Evolutionary conservation across 164 flowering plant genomes (phyloP).

Genomic region (Vitis rupestris): DNA sequence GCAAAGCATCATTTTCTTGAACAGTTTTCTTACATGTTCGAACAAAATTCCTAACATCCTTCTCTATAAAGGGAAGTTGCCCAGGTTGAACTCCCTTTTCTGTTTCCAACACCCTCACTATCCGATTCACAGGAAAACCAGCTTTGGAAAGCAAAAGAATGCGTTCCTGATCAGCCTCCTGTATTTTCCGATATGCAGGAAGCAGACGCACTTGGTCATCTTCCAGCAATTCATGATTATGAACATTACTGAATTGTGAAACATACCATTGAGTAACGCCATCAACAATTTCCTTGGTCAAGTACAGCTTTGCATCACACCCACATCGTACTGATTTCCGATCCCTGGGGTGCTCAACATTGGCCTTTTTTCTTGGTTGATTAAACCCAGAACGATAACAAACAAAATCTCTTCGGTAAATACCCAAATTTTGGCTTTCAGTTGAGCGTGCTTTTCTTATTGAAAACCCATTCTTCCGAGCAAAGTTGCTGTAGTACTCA

Average conservation of each 20-base stretch:
- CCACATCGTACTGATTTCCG: constrained; percentile 44
- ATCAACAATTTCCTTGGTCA: constrained; percentile 32
- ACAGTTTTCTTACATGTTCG: constrained; percentile 34
- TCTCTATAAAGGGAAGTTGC: constrained; percentile 38
- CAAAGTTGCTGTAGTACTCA: constrained; percentile 38
- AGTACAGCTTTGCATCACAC: constrained; percentile 38
- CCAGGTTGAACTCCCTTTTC: constrained; percentile 44
- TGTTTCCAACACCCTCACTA: constrained; percentile 34
- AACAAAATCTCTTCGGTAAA: constrained; percentile 39
- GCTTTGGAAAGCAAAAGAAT: constrained; percentile 41
- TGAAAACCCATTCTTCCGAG: constrained; percentile 39
- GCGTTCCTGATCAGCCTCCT: constrained; percentile 36
- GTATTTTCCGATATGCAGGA: constrained; percentile 42
- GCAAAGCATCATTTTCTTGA: constrained; percentile 43
- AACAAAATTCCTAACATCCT: constrained; percentile 41
- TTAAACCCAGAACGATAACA: constrained; percentile 42
- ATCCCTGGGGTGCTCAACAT: constrained; percentile 40
- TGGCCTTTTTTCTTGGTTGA: constrained; percentile 37
- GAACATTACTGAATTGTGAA: constrained; percentile 40
- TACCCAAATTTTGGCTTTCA: constrained; percentile 35
- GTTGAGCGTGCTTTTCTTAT: constrained; percentile 38
- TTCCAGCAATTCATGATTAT: constrained; percentile 42
- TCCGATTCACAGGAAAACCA: constrained; percentile 39
- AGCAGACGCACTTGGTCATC: constrained; percentile 41
- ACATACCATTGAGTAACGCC: constrained; percentile 40